Percentiles rank a stretch among this genome's conserved stretches.
These are phyloP conservation scores for Allium sativum DNA, from an alignment of 106 monocot genomes.

Conservation along the genomic window DNA sequence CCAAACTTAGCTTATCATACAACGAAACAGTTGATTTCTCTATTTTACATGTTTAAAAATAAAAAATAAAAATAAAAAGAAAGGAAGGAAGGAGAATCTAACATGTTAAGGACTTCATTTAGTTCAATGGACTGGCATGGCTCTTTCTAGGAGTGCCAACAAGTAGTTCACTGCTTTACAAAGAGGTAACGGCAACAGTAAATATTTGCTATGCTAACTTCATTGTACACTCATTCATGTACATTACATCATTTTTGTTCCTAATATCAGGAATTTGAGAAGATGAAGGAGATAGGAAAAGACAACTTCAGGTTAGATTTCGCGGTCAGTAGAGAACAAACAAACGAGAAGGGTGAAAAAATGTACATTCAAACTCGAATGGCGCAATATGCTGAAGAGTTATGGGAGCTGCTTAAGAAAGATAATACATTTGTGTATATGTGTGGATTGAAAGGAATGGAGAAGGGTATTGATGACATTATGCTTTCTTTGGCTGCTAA, in stretches of 20 bases:
- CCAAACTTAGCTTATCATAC: background rate
- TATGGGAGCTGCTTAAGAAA: constrained; percentile 93
- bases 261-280: constrained; percentile 75
- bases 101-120: constrained; percentile 10
- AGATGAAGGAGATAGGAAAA: constrained; percentile 85
- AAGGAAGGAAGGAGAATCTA: background rate
- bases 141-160: constrained; percentile 97
- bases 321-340: constrained; percentile 94
- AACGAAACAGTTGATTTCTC: background rate
- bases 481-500: constrained; percentile 66
- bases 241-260: too few species aligned
- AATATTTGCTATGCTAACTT: background rate
- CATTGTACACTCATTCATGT: too few species aligned
- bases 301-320: constrained; percentile 84
- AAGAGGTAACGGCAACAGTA: constrained; percentile 43
- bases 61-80: background rate
- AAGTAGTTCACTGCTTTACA: constrained; percentile 90
- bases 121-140: constrained; percentile 98
- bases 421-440: constrained; percentile 92
- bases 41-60: too few species aligned
- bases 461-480: constrained; percentile 98
- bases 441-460: constrained; percentile 99
- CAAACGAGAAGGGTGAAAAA: constrained; percentile 86
- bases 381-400: constrained; percentile 85
- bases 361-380: constrained; percentile 99